Conservation (phyloP, 1,284 basidiomycete genomes). For the Papiliotrema fonsecae region DNA sequence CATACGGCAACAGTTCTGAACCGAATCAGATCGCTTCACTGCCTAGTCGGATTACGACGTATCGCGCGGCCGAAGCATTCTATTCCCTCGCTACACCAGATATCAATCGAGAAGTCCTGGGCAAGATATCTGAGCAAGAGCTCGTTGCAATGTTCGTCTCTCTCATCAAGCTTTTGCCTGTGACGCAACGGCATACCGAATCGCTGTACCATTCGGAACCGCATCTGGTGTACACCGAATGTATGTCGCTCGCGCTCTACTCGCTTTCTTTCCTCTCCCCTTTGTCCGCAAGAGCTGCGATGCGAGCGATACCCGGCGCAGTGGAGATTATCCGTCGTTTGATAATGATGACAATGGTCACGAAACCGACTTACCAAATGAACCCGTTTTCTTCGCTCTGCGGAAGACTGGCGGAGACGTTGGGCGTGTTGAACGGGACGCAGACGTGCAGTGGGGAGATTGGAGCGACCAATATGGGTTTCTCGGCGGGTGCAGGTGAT, state of each 20-base stretch:
- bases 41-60: slow-evolving; percentile 31
- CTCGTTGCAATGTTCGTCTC: slow-evolving; percentile 63
- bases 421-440: slow-evolving; percentile 74
- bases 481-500: slow-evolving; percentile 57
- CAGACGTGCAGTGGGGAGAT: slow-evolving; percentile 21
- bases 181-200: slow-evolving; percentile 69
- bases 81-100: slow-evolving; percentile 71
- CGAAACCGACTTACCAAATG: slow-evolving; percentile 51
- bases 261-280: slow-evolving; percentile 79
- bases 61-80: slow-evolving; percentile 70
- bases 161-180: slow-evolving; percentile 75
- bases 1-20: slow-evolving; percentile 24
- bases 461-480: slow-evolving; percentile 51
- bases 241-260: slow-evolving; percentile 73
- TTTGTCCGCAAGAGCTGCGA: slow-evolving; percentile 61
- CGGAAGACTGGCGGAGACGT: slow-evolving; percentile 71
- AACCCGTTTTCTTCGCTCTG: slow-evolving; percentile 61
- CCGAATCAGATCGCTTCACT: slow-evolving; percentile 27
- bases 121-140: slow-evolving; percentile 57
- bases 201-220: slow-evolving; percentile 55
- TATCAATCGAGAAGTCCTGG: slow-evolving; percentile 69
- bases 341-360: slow-evolving; percentile 41
- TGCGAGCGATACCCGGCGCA: slow-evolving; percentile 55
- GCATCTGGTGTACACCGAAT: slow-evolving; percentile 76
- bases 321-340: slow-evolving; percentile 48